Base-by-base conservation (phyloP, 306 rosid species). In the Rosa persica region DNA sequence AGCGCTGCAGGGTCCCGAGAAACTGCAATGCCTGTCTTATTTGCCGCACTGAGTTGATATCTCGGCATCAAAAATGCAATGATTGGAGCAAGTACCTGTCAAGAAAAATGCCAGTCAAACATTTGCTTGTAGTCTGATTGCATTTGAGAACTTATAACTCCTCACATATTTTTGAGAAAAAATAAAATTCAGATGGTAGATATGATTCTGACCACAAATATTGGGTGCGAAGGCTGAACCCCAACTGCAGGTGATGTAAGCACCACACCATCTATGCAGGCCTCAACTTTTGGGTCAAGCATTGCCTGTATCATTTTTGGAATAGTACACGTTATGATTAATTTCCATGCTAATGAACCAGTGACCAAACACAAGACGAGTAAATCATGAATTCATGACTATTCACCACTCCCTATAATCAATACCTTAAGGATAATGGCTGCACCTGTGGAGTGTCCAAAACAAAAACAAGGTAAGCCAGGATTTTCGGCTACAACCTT, bases 401-500 rank as follows among this genome's bases (percentile, higher is more conserved):
- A 75, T 48, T 75, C 40, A 71, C 22, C 42, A 23, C 67, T 77
- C 51, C 13, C 34, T 20, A 36, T 42, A 73, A 67, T 30, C 8
- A 43, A 49, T 84, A 95, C 99, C 97, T 95, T 95, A 1, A 95
- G 89, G 66, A 86, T 70, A 73, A 95, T 95, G 69, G 99, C 97
- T 73, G 88, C 98, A 51, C 99, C 98, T 11, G 99, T 95, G 65
- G 99, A 95, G 83, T 95, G 99, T 70, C 92, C 98, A 81, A 87
- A 90, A 82, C 92, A 93, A 80, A 95, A 90, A 79, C 93, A 91
- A 22, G 97, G 98, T 44, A 90, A 85, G 10, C 90, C 96, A 2
- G 89, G 92, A 77, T 89, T 89, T 60, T 93, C 98, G n/a, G 83
- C 81, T 69, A 84, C 27, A 86, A 91, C 65, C 86, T 91, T 95